Evolutionary conservation across 2,329 filamentous ascomycete species (phyloP).

Genomic region (Catunica adiposa): DNA sequence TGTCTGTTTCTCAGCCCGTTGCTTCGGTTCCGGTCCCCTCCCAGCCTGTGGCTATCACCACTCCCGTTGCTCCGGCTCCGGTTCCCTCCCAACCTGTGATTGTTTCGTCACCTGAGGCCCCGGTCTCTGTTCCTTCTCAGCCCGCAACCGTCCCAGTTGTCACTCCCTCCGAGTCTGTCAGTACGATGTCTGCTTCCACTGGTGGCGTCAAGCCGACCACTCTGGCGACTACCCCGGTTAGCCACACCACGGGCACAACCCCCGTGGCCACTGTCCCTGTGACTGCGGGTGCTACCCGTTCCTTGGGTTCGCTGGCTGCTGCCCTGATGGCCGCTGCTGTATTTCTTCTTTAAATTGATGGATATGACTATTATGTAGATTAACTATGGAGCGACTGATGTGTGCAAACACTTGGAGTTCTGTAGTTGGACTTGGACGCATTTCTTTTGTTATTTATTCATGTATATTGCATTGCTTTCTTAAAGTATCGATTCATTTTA

Average conservation of each 20-base stretch:
- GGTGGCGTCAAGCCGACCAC: neutral
- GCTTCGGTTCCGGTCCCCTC: neutral
- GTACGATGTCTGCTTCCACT: neutral
- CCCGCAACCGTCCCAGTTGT: neutral
- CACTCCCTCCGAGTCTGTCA: neutral
- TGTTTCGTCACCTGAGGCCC: neutral
- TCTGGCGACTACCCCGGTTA: neutral
- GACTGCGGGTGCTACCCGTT: constrained; percentile 1
- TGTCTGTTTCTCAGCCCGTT: neutral
- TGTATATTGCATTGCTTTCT: neutral
- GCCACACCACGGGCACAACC: neutral
- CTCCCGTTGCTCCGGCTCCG: neutral
- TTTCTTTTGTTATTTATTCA: neutral
- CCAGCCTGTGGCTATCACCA: neutral
- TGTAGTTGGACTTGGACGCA: neutral
- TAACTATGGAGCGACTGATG: neutral
- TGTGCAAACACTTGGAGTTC: neutral
- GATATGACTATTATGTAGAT: neutral
- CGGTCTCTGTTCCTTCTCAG: neutral
- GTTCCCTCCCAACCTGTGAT: neutral
- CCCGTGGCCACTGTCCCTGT: neutral
- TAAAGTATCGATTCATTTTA: neutral
- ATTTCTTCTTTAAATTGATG: neutral
- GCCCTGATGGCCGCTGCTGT: neutral
- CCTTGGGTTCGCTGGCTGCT: constrained; percentile 2